These are phyloP conservation scores for Trametes elegans DNA, from an alignment of 768 basidiomycete genomes.

Conservation along the genomic window DNA sequence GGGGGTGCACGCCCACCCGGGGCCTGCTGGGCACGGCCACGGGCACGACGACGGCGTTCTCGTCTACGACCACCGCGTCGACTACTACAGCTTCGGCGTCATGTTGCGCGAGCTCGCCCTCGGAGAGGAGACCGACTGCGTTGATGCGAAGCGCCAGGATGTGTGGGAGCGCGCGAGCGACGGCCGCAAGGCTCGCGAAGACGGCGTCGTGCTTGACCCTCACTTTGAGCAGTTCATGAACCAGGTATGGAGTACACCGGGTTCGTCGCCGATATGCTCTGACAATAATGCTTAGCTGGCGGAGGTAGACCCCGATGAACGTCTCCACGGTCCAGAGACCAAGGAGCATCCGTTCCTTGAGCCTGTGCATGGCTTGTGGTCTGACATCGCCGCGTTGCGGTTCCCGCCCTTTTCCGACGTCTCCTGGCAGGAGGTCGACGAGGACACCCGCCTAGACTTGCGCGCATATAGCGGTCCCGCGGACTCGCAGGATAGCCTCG, in stretches of 20 bases:
- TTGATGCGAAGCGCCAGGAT: background rate
- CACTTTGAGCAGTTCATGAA: background rate
- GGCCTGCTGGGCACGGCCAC: background rate
- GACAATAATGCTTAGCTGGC: background rate
- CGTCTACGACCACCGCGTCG: conserved; percentile 21
- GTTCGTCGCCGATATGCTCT: background rate
- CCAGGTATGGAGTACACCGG: background rate
- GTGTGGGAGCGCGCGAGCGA: conserved; percentile 14
- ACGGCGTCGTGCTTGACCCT: background rate
- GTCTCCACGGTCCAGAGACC: conserved; percentile 1
- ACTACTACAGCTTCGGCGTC: conserved; percentile 18
- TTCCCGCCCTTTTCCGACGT: conserved; percentile 8
- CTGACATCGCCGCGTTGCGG: conserved; percentile 5
- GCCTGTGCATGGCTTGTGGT: conserved; percentile 10
- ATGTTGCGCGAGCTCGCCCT: conserved; percentile 19
- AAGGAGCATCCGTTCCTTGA: conserved; percentile 13
- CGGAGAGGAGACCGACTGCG: background rate
- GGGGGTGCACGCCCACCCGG: background rate
- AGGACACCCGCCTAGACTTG: conserved; percentile 12
- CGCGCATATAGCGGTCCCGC: conserved; percentile 10
- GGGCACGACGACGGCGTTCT: conserved; percentile 2
- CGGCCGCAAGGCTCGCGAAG: background rate
- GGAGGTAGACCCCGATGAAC: background rate
- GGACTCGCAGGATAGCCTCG: conserved; percentile 7
- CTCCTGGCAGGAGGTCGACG: conserved; percentile 6